These are phyloP conservation scores for Zhuliangozyma blackwelliae DNA, from an alignment of 1,139 yeast genomes.

Conservation along the genomic window DNA sequence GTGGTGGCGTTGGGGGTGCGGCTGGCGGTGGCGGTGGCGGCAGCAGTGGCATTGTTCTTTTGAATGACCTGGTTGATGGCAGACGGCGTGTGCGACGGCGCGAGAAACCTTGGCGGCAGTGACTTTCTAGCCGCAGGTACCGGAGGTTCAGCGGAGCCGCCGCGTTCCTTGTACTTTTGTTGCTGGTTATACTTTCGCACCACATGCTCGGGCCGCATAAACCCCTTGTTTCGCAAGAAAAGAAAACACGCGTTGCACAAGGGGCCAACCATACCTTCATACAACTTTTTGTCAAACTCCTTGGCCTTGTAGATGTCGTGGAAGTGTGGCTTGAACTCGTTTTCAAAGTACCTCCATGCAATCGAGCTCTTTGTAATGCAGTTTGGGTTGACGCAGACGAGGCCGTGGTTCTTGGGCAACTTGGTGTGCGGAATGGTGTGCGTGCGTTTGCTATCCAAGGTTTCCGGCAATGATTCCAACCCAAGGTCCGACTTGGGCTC, in stretches of 20 bases:
- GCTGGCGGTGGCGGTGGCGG: neutral
- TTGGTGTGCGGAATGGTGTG: constrained; percentile 40
- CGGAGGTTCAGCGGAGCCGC: neutral
- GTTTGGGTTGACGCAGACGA: constrained; percentile 41
- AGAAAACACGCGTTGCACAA: constrained; percentile 49
- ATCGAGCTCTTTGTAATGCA: constrained; percentile 40
- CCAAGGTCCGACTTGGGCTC: constrained; percentile 20
- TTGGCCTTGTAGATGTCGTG: constrained; percentile 36
- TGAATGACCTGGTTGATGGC: constrained; percentile 42
- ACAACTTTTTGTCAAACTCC: constrained; percentile 37
- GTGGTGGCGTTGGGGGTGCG: constrained; percentile 4
- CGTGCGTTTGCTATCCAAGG: constrained; percentile 41
- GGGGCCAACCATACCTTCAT: constrained; percentile 51
- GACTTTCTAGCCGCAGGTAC: constrained; percentile 2
- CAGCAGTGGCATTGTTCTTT: constrained; percentile 15
- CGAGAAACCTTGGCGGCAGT: constrained; percentile 26
- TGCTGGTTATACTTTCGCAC: constrained; percentile 47
- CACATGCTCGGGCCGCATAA: constrained; percentile 48
- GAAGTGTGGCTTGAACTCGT: constrained; percentile 37
- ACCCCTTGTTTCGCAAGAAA: constrained; percentile 46
- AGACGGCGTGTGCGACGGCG: constrained; percentile 45
- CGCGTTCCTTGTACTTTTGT: constrained; percentile 26
- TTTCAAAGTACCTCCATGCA: constrained; percentile 47
- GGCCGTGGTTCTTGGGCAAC: constrained; percentile 38
- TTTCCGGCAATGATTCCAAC: constrained; percentile 21